Evolutionary conservation across 441 rosid species (phyloP).

Genomic region (Raphanus hybrid): DNA sequence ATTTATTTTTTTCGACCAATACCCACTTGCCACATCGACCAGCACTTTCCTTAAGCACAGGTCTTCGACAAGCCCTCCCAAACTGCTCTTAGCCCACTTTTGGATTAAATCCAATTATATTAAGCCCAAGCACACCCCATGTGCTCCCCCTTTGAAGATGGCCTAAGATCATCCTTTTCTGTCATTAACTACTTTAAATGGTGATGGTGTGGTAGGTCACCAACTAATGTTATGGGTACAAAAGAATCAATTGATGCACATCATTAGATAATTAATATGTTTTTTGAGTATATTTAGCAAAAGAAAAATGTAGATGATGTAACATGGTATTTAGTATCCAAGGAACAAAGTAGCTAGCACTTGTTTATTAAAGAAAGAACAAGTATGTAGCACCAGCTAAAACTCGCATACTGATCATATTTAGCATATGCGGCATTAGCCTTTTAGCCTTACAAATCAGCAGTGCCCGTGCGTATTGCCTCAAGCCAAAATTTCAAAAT

Average conservation of each 20-base stretch:
- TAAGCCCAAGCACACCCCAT: too few species aligned
- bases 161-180: background rate
- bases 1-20: too few species aligned
- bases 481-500: too few species aligned
- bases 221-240: background rate
- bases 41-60: too few species aligned
- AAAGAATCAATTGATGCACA: background rate
- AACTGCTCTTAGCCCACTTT: too few species aligned
- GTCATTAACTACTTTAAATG: background rate
- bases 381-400: background rate
- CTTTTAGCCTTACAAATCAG: background rate
- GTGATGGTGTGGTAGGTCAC: background rate
- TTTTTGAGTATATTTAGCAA: background rate
- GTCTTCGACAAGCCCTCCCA: too few species aligned
- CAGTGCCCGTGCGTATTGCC: too few species aligned
- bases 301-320: background rate
- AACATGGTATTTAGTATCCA: background rate
- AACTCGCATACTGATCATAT: background rate
- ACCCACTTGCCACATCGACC: too few species aligned
- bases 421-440: slow-evolving; percentile 7
- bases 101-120: too few species aligned
- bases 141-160: too few species aligned
- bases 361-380: background rate
- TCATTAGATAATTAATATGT: too few species aligned
- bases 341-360: background rate